phyloP scores from a whole-genome alignment of 2,329 filamentous ascomycete species.

The Taxawa tesnikishii region DNA sequence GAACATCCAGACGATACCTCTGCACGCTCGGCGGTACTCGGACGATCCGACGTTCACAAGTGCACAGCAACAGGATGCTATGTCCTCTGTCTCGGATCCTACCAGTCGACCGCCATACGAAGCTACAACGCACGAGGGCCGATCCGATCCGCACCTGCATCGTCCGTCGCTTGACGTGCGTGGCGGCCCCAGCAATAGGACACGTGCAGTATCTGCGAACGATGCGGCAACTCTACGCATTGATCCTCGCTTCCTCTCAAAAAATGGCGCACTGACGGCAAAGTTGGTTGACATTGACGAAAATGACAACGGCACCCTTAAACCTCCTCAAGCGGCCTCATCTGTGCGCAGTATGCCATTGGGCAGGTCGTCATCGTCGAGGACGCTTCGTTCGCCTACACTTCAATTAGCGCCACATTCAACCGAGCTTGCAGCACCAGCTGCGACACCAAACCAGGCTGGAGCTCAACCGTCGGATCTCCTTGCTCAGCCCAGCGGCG shows the following conservation, averaged over 20 bases:
- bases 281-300: conserved; percentile 7
- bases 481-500: background rate
- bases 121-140: background rate
- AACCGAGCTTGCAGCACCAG: background rate
- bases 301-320: conserved; percentile 12
- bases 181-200: conserved; percentile 10
- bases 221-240: conserved; percentile 37
- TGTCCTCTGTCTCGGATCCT: conserved; percentile 38
- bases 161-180: conserved; percentile 15
- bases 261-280: conserved; percentile 1
- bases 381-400: background rate
- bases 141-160: conserved; percentile 1
- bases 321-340: too few relatives aligned
- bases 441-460: background rate
- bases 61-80: conserved; percentile 32
- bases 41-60: conserved; percentile 43
- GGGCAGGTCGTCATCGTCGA: background rate
- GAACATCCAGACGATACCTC: conserved; percentile 58
- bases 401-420: background rate
- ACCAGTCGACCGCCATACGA: conserved; percentile 24
- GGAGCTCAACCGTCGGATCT: background rate
- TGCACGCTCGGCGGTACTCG: conserved; percentile 58
- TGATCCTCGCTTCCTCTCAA: conserved; percentile 20
- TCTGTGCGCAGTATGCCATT: conserved; percentile 6
- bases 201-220: conserved; percentile 48